Evolutionary conservation across 2,329 filamentous ascomycete genomes (phyloP), one percentile per base, ranked within the genome.

Genomic region (Pezicula neosporulosa): DNA sequence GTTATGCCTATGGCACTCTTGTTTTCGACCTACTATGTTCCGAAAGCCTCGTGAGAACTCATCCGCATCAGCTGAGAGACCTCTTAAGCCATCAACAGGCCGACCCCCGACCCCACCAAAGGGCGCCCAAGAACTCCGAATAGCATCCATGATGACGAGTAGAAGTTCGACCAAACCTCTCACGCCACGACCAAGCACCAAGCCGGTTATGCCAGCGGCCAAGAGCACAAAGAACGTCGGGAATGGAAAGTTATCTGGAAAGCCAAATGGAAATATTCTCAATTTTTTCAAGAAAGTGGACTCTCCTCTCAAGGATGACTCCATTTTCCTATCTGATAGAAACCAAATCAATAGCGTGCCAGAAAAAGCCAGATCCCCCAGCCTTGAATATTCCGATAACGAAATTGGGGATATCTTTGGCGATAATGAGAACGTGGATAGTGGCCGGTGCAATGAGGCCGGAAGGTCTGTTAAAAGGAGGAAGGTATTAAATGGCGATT

Each of bases 221-320:
- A 55, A 55, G 42, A 52, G 44, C 21, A 33, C 50, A 4, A 63
- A 60, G 42, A 67, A 66, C 30, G 47, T 48, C n/a, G 30, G 53
- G 9, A 45, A 47, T 47, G 42, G 49, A 15, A 66, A 61, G 41
- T 50, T 57, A 12, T 52, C 57, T 8, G 54, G 45, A 5, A 67
- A 63, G 49, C 71, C 72, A 1, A 89, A 89, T 60, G 74, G 76
- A 6, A 90, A 84, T 56, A 90, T 90, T 30, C 70, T 90, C 13
- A 89, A 70, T 56, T 91, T 90, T 67, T 91, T 91, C 65, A 84
- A 87, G 62, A 90, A 89, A 63, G 75, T 81, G 0, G 78, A 80
- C 12, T 69, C 70, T 0, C 68, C 60, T 10, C 24, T 66, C 48
- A 72, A 78, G 51, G 77, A 86, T 55, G 72, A 83, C 50, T 73